Evolutionary conservation across 2,329 filamentous ascomycete species (phyloP), one percentile per base, ranked within the genome.

Genomic region (Amesomyces nigricolor): DNA sequence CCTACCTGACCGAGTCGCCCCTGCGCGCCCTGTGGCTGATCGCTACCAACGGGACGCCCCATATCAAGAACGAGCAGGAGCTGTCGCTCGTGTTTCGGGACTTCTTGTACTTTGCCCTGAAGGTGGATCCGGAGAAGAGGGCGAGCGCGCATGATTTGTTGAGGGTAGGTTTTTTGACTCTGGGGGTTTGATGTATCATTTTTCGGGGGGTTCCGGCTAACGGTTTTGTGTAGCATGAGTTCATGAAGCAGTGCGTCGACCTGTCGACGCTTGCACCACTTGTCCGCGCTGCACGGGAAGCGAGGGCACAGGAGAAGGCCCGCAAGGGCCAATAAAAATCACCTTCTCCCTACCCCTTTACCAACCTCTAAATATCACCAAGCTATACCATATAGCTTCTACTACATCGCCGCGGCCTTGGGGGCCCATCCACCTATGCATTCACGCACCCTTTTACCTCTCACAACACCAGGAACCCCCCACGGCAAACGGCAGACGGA

Each of bases 71-170:
- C 61, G 90, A 95, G 71, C 83, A 91, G 54, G 85, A 87, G 47
- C 72, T 97, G 49, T 89, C 88, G 9, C 76, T 82, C 0, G 81
- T 92, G 3, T 96, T 99, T 77, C 83, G 85, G 60, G 91, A 97
- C 70, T 99, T 97, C 71, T 75, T 99, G 61, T 85, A 88, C 66
- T 91, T 96, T 71, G 92, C 94, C 5, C 79, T 99, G 53, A 95
- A 95, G 77, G 94, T 99, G 5, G 94, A 97, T 68, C 92, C 94
- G 1, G 94, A 97, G 74, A 96, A 96, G 82, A 81, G 94, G 72
- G 91, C 91, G 39, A 96, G 90, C 67, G 94, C 94, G 37, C 89
- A 96, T 72, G 92, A 97, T 76, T 75, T 99, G 58, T 78, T 99
- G 64, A 85, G 89, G 75, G 94, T 97, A 80, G 75, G 88, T 77